Evolutionary conservation across 2,329 filamentous ascomycete genomes (phyloP).

Genomic region (Tolypocladium inflatum): DNA sequence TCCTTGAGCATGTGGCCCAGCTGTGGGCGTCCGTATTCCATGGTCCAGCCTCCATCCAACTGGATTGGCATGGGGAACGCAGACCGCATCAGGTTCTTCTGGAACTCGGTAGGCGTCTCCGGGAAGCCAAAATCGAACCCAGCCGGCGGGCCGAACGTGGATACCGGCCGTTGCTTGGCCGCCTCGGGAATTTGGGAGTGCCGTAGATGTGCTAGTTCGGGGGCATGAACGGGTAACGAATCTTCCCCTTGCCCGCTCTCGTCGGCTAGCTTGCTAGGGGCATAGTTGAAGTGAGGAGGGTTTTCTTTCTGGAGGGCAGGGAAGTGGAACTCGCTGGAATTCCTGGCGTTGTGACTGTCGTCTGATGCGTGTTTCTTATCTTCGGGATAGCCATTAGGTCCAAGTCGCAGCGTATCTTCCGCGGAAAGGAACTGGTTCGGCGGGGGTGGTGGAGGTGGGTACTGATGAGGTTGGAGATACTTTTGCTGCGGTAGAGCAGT

Average conservation of each 20-base stretch:
- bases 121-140: conserved; percentile 78
- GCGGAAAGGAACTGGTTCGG: not conserved
- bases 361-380: conserved; percentile 25
- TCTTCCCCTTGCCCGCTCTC: conserved; percentile 11
- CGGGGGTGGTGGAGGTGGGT: conserved; percentile 15
- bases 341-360: conserved; percentile 7
- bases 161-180: conserved; percentile 34
- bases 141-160: conserved; percentile 48
- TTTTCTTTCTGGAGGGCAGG: conserved; percentile 40
- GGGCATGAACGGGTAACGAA: conserved; percentile 28
- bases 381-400: conserved; percentile 26
- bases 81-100: conserved; percentile 84
- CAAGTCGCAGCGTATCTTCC: conserved; percentile 1
- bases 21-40: conserved; percentile 86
- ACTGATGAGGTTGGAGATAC: conserved; percentile 46
- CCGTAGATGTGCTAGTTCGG: conserved; percentile 50
- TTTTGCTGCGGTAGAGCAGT: conserved; percentile 67
- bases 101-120: conserved; percentile 74
- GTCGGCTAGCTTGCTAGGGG: conserved; percentile 27
- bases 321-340: conserved; percentile 45
- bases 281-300: conserved; percentile 50
- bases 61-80: conserved; percentile 65
- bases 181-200: conserved; percentile 28
- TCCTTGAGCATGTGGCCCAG: conserved; percentile 79
- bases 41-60: conserved; percentile 74